Conservation (phyloP, 2,329 filamentous ascomycete species). For the Colletotrichum sublineola region DNA sequence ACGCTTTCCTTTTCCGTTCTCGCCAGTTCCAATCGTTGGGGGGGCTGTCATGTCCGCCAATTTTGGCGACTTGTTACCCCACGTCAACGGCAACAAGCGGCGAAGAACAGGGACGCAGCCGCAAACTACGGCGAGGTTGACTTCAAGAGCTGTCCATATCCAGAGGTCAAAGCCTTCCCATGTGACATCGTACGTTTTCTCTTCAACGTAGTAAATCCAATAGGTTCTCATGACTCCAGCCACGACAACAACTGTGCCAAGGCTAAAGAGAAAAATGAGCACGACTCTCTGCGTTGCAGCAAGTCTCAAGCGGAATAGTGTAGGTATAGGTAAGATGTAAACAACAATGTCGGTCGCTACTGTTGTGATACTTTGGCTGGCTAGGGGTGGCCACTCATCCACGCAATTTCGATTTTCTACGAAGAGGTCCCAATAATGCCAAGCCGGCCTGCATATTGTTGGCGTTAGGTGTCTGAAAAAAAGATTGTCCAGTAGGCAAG, state of each 20-base stretch:
- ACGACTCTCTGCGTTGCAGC: constrained; percentile 51
- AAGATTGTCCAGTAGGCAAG: too few species aligned
- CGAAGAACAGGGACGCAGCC: constrained; percentile 55
- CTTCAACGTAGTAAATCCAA: constrained; percentile 49
- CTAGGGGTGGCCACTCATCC: constrained; percentile 47
- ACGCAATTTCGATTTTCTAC: constrained; percentile 46
- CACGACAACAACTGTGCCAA: constrained; percentile 54
- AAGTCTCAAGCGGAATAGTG: constrained; percentile 50
- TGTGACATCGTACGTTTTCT: constrained; percentile 55
- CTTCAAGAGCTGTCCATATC: constrained; percentile 59
- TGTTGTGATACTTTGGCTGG: constrained; percentile 51
- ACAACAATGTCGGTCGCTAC: constrained; percentile 53
- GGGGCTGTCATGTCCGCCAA: not conserved
- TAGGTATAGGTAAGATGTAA: constrained; percentile 54
- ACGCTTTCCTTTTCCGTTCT: not conserved
- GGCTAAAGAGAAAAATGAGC: constrained; percentile 54
- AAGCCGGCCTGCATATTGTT: constrained; percentile 37
- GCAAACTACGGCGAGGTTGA: constrained; percentile 57
- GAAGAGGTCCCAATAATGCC: constrained; percentile 49
- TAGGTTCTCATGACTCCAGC: constrained; percentile 54
- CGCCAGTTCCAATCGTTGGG: not conserved
- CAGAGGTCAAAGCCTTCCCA: constrained; percentile 57
- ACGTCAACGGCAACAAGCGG: constrained; percentile 38
- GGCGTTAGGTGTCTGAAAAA: not conserved
- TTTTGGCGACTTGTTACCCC: not conserved